Evolutionary conservation across 306 rosid genomes (phyloP), one percentile per base, ranked within the genome.

Genomic region (Vigna radiata): DNA sequence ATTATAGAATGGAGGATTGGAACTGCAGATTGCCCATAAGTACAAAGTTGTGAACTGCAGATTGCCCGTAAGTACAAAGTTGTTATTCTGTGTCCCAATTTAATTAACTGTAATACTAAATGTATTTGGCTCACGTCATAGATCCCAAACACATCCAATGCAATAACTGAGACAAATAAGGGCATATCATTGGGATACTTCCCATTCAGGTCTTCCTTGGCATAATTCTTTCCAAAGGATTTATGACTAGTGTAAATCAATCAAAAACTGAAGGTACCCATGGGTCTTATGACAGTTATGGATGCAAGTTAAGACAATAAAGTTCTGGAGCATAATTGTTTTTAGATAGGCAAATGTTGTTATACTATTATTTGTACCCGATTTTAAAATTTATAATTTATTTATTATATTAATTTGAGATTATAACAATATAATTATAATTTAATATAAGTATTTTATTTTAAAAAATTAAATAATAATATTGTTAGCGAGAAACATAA

Each of bases 151-250:
- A 55, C 62, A 55, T 11, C 1, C 17, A 50, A 8, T 18, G 49
- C 25, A 11, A 71, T 48, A 36, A 52, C 17, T 33, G 76, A 36
- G 31, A 47, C 55, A 71, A 19, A 71, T 48, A 31, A 8, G 49
- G 62, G 11, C 3, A 36, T 33, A 6, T 71, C 14, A 5, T 8
- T n/a, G 7, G 7, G 21, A 27, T 31, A 29, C 75, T 12, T 18
- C 12, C 33, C 62, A 16, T 6, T 53, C 33, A 17, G 60, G 33
- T 14, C 23, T 23, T 18, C 8, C 12, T 46, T 31, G 14, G 36
- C 39, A 11, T 29, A 10, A 52, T 70, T 29, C 19, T 50, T 56
- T 33, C 15, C 75, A 70, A 39, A 48, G 33, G 52, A 65, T 41
- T 15, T 12, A 41, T 12, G 11, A 10, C 9, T 6, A 18, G 21